These are phyloP conservation scores for Vigna trinervia DNA, from an alignment of 306 rosid species.

Conservation along the genomic window DNA sequence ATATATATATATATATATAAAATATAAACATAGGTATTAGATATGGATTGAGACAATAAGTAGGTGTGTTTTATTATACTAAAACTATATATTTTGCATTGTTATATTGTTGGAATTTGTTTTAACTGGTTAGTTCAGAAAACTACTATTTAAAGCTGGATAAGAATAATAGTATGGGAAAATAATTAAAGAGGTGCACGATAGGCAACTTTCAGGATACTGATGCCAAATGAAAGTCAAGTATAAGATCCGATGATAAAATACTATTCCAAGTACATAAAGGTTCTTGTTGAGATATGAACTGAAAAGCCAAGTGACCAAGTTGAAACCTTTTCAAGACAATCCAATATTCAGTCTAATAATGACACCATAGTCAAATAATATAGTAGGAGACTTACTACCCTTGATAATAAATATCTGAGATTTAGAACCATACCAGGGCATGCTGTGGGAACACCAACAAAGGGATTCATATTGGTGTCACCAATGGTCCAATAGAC, in stretches of 20 bases:
- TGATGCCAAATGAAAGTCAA: neutral
- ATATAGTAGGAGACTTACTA: slow-evolving; percentile 47
- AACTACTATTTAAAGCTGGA: too few species aligned
- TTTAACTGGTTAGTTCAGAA: neutral
- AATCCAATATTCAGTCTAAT: slow-evolving; percentile 30
- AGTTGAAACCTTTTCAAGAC: slow-evolving; percentile 17
- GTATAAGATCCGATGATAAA: neutral
- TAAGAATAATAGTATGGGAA: too few species aligned
- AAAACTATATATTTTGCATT: too few species aligned
- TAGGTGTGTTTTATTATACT: too few species aligned
- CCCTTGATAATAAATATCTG: slow-evolving; percentile 64
- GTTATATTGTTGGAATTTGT: too few species aligned
- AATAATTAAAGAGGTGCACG: too few species aligned
- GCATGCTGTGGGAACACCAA: slow-evolving; percentile 90
- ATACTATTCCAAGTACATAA: neutral
- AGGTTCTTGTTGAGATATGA: neutral
- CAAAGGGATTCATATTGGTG: slow-evolving; percentile 84
- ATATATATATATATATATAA: too few species aligned
- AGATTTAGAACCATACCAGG: slow-evolving; percentile 94
- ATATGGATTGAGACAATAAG: too few species aligned
- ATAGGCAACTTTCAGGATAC: neutral
- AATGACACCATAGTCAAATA: slow-evolving; percentile 46
- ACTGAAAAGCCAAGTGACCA: slow-evolving; percentile 22
- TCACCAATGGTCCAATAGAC: slow-evolving; percentile 79
- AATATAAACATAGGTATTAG: too few species aligned